Evolutionary conservation across 108 stramenopile species (phyloP).

Genomic region (Nitzschia sp.): DNA sequence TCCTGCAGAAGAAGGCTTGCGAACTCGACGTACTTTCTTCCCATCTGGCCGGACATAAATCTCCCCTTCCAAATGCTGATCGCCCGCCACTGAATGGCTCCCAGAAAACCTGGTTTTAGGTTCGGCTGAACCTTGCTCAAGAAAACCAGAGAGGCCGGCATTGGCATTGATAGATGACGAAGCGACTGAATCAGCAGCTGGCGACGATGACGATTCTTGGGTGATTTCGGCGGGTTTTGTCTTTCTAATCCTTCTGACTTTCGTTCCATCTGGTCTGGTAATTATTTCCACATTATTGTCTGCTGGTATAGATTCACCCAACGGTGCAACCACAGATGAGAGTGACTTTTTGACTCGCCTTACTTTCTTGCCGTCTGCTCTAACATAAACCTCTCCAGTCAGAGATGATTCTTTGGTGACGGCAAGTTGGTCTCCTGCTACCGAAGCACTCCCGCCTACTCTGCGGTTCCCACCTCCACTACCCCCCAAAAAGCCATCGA

Average conservation of each 20-base stretch:
- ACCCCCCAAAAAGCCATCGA: constrained; percentile 23
- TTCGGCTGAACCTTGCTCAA: constrained; percentile 18
- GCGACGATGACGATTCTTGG: neutral
- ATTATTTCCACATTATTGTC: constrained; percentile 42
- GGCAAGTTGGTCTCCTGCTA: constrained; percentile 35
- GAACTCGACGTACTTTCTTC: constrained; percentile 45
- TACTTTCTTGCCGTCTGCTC: constrained; percentile 59
- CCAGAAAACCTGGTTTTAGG: constrained; percentile 33
- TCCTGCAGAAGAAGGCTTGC: constrained; percentile 24
- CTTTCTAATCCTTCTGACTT: constrained; percentile 40
- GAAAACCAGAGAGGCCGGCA: constrained; percentile 24
- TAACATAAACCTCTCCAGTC: constrained; percentile 48
- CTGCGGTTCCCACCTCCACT: constrained; percentile 4
- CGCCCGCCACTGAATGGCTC: constrained; percentile 43
- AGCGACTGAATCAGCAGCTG: neutral
- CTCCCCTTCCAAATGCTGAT: constrained; percentile 37
- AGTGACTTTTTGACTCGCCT: constrained; percentile 34
- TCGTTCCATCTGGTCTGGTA: constrained; percentile 51
- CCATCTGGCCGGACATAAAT: constrained; percentile 55
- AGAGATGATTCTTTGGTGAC: constrained; percentile 29
- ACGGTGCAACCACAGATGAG: neutral
- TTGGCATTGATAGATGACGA: neutral
- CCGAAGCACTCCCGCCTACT: constrained; percentile 25
- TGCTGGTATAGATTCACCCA: neutral
- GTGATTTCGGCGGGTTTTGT: constrained; percentile 8